Evolutionary conservation across 2,329 filamentous ascomycete species (phyloP), one percentile per base, ranked within the genome.

Genomic region (Beauveria australis): DNA sequence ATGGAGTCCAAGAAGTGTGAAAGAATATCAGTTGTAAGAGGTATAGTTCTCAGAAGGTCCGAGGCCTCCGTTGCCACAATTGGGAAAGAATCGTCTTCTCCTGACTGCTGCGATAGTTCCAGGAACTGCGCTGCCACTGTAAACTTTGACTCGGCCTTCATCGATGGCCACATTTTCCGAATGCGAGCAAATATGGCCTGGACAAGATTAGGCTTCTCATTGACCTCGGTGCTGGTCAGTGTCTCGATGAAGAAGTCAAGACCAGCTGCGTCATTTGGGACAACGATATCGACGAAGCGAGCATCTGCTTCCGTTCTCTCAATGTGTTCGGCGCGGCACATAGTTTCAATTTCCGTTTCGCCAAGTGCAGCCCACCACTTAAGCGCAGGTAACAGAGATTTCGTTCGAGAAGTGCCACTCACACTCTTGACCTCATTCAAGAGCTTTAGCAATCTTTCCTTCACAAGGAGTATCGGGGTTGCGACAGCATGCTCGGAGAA

Each of bases 341-440:
- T 74, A 7, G 76, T 72, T 8, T 75, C 67, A 1, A 83, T 81
- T 28, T 87, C 78, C 1, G 76, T 72, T 10, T 78, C 75, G 12
- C 75, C 73, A 24, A 89, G 71, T 9, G 75, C 72, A 28, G 85
- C 79, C 91, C 91, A 96, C 69, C 81, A 79, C 61, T 83, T 79
- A 37, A 96, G 77, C 3, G 88, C 74, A 1, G 92, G 90, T n/a
- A 93, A 75, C n/a, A 97, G 76, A 24, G 89, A 79, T 65, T 89
- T 86, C 1, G 86, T 89, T 61, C 91, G 87, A 12, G 87, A 85
- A 28, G 81, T 84, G 7, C 77, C 76, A n/a, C 85, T 86, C 3
- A 91, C 86, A 55, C 85, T 82, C 68, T 91, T 91, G 55, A 92
- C 79, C 59, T 85, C 82, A 67, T 89, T 89, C 37, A 96, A 77